phyloP scores from a whole-genome alignment of 306 rosid genomes.

The Leucaena leucocephala region DNA sequence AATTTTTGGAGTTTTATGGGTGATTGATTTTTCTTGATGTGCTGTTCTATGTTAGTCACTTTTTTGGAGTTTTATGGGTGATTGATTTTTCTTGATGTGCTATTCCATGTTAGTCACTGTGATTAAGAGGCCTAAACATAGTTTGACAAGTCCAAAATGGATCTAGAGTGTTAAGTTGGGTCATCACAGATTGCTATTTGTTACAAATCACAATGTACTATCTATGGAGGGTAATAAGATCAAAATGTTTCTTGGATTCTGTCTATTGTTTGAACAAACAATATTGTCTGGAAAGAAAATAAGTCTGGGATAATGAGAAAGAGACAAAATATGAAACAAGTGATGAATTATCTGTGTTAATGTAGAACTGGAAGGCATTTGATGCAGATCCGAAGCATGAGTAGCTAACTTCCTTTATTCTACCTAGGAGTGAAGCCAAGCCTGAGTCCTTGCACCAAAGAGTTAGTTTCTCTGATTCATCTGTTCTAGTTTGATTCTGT shows the following conservation, averaged over 20 bases:
- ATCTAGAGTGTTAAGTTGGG: neutral
- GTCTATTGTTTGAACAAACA: neutral
- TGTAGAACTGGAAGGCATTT: conserved; percentile 8
- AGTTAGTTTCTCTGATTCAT: no score
- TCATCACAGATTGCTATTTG: neutral
- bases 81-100: no score
- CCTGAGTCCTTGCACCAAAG: no score
- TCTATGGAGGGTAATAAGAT: neutral
- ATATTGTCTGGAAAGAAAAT: neutral
- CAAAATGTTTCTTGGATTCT: neutral
- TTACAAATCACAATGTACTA: neutral
- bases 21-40: no score
- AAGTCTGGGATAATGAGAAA: neutral
- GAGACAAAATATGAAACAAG: no score
- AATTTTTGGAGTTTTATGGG: no score
- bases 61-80: no score
- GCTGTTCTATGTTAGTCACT: neutral
- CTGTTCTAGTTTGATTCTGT: no score
- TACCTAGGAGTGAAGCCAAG: no score
- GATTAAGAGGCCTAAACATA: conserved; percentile 21
- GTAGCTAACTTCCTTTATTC: no score
- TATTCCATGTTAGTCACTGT: neutral
- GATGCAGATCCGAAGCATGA: neutral
- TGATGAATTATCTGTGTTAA: conserved; percentile 9
- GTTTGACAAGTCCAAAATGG: conserved; percentile 21